Evolutionary conservation across 192 early-diverging fungal species (phyloP), one percentile per base, ranked within the genome.

Genomic region (Coemansia sp.): DNA sequence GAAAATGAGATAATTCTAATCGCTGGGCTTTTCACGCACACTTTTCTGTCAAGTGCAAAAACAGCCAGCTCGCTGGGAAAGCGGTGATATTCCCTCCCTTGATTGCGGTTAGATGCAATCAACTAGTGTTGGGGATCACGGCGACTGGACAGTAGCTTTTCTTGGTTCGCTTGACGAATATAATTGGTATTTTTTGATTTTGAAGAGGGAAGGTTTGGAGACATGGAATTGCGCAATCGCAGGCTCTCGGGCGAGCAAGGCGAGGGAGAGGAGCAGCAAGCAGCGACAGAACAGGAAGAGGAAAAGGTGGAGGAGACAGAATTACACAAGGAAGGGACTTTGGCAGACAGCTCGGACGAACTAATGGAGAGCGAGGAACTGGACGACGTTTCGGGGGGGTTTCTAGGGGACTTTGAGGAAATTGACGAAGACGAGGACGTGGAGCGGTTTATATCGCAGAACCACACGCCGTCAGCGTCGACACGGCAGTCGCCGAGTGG

Each of bases 351-450:
- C 18, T 36, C 26, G n/a, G 52, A 61, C 42, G 56, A 39, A 15
- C 5, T 17, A n/a, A 59, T 59, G 37, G 37, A 13, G 21, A 39
- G 23, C 7, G 41, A 41, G 32, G 59, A 52, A 8, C 23, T 53
- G 36, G 58, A 40, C 27, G 45, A 57, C 32, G 56, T 49, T 14
- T n/a, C 36, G 13, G 66, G 55, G 0, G 58, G 46, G 11, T 68
- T 68, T 17, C 33, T 68, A 7, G 65, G 65, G 18, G 73, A 68
- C 19, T 65, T 76, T 56, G 73, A 76, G 33, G 73, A 76, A 45
- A 76, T 76, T 18, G 61, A 65, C 10, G 73, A 68, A 8, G 66
- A 76, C 15, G 73, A 76, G 26, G 72, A 63, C 9, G 65, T 76
- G 4, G 52, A 76, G 46, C 65, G 62, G 26, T 64, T 76, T 48